A percentile compares a stretch with the other conserved stretches of the same genome.
These are phyloP conservation scores for Kappamyces sp. DNA, from an alignment of 192 early-diverging fungal genomes.

Conservation along the genomic window DNA sequence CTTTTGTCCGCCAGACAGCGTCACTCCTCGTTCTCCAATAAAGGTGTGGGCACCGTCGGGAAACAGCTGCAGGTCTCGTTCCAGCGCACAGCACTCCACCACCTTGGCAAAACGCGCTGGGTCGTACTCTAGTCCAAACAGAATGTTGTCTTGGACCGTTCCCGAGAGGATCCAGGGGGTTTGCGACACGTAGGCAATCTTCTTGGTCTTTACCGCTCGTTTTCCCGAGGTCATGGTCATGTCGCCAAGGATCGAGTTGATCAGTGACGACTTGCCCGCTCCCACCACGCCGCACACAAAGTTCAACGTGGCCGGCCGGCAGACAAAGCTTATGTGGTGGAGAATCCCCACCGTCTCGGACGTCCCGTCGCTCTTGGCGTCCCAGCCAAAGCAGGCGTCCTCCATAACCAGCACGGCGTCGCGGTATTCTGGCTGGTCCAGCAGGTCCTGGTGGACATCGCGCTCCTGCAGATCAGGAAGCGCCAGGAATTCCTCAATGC, in stretches of 20 bases:
- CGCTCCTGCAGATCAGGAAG: conserved; percentile 24
- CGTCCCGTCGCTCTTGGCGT: background rate
- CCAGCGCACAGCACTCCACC: conserved; percentile 23
- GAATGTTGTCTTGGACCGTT: conserved; percentile 32
- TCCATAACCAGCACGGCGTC: background rate
- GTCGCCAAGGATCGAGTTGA: conserved; percentile 33
- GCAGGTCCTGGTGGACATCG: background rate
- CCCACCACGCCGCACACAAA: conserved; percentile 33
- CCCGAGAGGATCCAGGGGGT: conserved; percentile 34
- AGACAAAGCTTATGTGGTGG: conserved; percentile 8
- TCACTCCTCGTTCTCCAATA: conserved; percentile 36
- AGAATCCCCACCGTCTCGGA: background rate
- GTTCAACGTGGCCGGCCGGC: conserved; percentile 2
- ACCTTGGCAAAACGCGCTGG: conserved; percentile 17
- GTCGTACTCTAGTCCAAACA: conserved; percentile 33
- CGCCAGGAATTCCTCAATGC: conserved; percentile 28
- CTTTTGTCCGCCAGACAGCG: conserved; percentile 31
- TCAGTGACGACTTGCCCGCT: conserved; percentile 24
- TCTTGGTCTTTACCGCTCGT: conserved; percentile 1
- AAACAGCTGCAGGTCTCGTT: conserved; percentile 22
- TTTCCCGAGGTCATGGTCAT: conserved; percentile 19
- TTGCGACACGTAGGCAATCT: conserved; percentile 32
- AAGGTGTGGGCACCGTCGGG: conserved; percentile 27
- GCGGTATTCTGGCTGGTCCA: background rate
- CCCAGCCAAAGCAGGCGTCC: background rate